phyloP scores from a whole-genome alignment of 768 basidiomycete species.

The Mycena haematopus region DNA sequence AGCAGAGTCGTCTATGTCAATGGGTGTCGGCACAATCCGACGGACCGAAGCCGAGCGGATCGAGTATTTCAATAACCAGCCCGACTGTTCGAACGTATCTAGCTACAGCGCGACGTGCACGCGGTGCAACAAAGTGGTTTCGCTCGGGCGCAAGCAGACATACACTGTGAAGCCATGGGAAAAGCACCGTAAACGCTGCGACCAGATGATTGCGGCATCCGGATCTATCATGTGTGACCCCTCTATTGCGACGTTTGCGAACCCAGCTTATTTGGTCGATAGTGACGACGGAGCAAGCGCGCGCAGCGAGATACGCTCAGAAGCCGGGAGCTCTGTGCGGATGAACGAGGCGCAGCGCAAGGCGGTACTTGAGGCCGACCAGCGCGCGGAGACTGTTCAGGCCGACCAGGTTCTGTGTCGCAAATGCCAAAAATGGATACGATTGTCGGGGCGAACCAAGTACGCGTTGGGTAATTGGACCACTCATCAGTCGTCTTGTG shows the following conservation, averaged over 20 bases:
- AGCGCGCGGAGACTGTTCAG: conserved; percentile 55
- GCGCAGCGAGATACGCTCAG: conserved; percentile 25
- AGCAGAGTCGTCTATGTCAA: conserved; percentile 53
- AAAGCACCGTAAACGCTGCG: conserved; percentile 60
- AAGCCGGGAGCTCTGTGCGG: conserved; percentile 20
- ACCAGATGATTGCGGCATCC: conserved; percentile 43
- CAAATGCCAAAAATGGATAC: conserved; percentile 69
- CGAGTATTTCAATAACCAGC: conserved; percentile 67
- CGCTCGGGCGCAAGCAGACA: conserved; percentile 58
- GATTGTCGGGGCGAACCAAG: conserved; percentile 45
- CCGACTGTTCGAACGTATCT: conserved; percentile 61
- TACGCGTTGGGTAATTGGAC: conserved; percentile 64
- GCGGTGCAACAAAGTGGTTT: conserved; percentile 62
- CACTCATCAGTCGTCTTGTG: conserved; percentile 55
- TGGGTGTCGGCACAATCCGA: conserved; percentile 49
- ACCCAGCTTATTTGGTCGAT: conserved; percentile 5
- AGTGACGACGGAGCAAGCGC: conserved; percentile 23
- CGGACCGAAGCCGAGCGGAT: conserved; percentile 68
- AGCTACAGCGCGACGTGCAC: conserved; percentile 66
- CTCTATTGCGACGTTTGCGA: conserved; percentile 1
- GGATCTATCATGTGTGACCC: conserved; percentile 33
- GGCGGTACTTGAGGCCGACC: conserved; percentile 59
- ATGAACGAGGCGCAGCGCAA: conserved; percentile 54
- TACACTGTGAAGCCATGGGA: conserved; percentile 71
- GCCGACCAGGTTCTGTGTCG: conserved; percentile 62